A percentile compares a stretch with the other conserved stretches of the same genome.
Evolutionary conservation across 805 yeast genomes (phyloP).

Genomic region (Kuraishia hungarica): DNA sequence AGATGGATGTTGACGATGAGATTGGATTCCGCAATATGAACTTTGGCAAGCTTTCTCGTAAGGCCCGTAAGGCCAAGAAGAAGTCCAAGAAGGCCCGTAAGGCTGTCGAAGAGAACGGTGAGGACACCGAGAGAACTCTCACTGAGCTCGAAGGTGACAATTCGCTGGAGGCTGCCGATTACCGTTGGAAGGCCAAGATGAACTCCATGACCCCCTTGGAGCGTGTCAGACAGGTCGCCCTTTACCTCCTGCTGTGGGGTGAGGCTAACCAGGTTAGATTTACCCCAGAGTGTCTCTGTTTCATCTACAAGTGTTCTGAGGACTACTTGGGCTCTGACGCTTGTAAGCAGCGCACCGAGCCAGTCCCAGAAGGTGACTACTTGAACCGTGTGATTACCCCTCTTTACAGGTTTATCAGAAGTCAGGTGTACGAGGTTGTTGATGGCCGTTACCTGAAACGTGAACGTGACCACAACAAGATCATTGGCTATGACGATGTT

Average conservation of each 20-base stretch:
- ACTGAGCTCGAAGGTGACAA: conserved; percentile 74
- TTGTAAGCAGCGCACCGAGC: conserved; percentile 80
- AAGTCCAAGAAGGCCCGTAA: conserved; percentile 70
- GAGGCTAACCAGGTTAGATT: conserved; percentile 93
- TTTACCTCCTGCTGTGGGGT: conserved; percentile 78
- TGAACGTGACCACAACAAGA: conserved; percentile 74
- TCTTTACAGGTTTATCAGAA: conserved; percentile 66
- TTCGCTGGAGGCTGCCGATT: conserved; percentile 77
- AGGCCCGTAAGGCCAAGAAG: conserved; percentile 75
- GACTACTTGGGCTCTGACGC: conserved; percentile 86
- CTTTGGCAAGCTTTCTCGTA: conserved; percentile 66
- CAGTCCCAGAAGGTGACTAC: conserved; percentile 86
- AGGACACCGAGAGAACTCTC: conserved; percentile 47
- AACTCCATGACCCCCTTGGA: conserved; percentile 64
- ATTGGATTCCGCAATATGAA: conserved; percentile 79
- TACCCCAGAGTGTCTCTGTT: conserved; percentile 83
- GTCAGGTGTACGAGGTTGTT: conserved; percentile 73
- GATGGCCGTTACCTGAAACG: conserved; percentile 81
- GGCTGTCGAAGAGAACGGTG: conserved; percentile 59
- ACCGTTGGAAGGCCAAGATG: conserved; percentile 80
- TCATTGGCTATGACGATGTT: conserved; percentile 94
- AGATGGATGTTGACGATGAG: conserved; percentile 77
- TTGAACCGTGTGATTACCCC: conserved; percentile 92
- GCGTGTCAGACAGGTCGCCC: conserved; percentile 69
- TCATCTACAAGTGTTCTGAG: conserved; percentile 88